Percentiles rank a stretch among this genome's conserved stretches.
These are phyloP conservation scores for Paramecium pentaurelia DNA, from an alignment of 73 alveolate genomes.

Conservation along the genomic window DNA sequence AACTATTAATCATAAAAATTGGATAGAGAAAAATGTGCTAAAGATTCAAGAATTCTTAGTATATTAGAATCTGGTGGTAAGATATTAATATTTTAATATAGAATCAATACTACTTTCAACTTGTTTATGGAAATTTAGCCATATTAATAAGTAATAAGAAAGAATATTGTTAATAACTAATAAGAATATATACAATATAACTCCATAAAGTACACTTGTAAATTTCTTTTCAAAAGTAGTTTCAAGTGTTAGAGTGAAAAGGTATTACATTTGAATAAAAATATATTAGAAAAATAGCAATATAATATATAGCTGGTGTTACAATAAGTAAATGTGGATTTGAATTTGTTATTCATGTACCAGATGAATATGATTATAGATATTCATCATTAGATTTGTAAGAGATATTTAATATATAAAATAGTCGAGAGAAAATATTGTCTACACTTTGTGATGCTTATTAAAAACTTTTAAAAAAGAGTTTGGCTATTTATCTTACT, in stretches of 20 bases:
- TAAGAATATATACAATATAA: neutral
- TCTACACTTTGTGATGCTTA: neutral
- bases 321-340: conserved; percentile 56
- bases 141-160: neutral
- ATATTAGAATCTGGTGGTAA: neutral
- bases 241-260: neutral
- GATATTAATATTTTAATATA: neutral
- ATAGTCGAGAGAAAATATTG: conserved; percentile 65
- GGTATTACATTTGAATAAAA: neutral
- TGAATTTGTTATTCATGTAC: conserved; percentile 71
- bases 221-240: conserved; percentile 1
- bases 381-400: conserved; percentile 60
- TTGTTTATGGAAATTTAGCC: neutral
- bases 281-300: neutral
- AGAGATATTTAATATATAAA: neutral
- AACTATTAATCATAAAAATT: conserved; percentile 5
- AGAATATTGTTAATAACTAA: conserved; percentile 4
- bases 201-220: conserved; percentile 1
- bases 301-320: neutral
- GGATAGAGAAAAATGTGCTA: conserved; percentile 28
- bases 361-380: conserved; percentile 80
- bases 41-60: neutral
- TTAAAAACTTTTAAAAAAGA: neutral
- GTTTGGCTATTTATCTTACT: neutral
- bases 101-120: neutral